phyloP scores from a whole-genome alignment of 2,329 filamentous ascomycete species.

The Neopestalotiopsis clavispora region DNA sequence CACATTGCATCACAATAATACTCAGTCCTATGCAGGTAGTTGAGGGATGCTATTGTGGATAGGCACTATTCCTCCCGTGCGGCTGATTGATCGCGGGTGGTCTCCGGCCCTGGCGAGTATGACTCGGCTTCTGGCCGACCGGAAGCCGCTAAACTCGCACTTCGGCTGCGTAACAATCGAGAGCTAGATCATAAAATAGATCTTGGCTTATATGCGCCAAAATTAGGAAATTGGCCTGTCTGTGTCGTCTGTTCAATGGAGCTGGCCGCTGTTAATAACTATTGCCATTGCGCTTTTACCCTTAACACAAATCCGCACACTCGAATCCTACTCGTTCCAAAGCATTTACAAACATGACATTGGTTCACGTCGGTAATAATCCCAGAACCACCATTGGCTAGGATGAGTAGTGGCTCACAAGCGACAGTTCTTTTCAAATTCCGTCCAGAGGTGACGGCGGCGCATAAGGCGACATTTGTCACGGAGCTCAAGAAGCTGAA shows the following conservation, averaged over 20 bases:
- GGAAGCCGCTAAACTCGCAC: not conserved
- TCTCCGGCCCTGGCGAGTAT: not conserved
- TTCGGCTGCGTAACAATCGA: not conserved
- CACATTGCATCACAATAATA: too few species aligned
- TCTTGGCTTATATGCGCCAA: not conserved
- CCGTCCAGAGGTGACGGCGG: slow-evolving; percentile 42
- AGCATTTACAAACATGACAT: not conserved
- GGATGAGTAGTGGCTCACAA: not conserved
- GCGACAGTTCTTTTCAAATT: slow-evolving; percentile 55
- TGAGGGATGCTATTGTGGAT: not conserved
- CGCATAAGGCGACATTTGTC: slow-evolving; percentile 50
- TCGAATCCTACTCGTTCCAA: too few species aligned
- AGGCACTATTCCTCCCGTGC: not conserved
- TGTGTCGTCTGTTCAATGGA: not conserved
- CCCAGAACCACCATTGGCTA: not conserved
- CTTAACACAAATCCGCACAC: too few species aligned
- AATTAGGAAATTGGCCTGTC: not conserved
- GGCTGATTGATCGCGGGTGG: not conserved
- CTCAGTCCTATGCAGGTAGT: too few species aligned
- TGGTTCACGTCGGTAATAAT: not conserved
- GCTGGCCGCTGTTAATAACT: not conserved
- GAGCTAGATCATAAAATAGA: not conserved
- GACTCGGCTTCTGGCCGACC: not conserved
- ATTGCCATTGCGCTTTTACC: not conserved
- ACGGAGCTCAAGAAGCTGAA: slow-evolving; percentile 54